Evolutionary conservation across 331 rosid genomes (phyloP).

Genomic region (Pyracantha coccinea): DNA sequence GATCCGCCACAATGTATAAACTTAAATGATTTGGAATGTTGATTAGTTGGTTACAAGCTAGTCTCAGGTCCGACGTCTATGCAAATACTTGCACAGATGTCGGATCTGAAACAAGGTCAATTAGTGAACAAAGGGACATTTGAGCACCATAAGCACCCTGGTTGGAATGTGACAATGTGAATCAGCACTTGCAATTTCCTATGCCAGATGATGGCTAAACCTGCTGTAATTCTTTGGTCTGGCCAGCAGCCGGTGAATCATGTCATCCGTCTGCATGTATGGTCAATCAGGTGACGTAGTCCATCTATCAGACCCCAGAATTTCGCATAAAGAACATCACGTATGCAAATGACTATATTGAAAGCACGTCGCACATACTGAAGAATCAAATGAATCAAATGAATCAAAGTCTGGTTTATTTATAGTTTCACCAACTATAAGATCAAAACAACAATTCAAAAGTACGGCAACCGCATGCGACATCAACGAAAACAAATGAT

Average conservation of each 20-base stretch:
- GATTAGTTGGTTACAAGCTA: not conserved
- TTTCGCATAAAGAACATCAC: not conserved
- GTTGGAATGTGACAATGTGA: not conserved
- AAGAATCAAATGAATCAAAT: not conserved
- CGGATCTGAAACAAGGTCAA: not conserved
- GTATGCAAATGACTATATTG: not conserved
- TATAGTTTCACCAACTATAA: not conserved
- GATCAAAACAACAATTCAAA: not conserved
- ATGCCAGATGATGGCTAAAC: not conserved
- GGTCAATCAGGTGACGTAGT: rapidly evolving
- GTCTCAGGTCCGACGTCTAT: not conserved
- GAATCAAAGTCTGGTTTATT: not conserved
- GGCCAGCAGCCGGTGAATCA: not conserved
- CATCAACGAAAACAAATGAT: not conserved
- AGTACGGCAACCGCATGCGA: not conserved
- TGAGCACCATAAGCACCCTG: not conserved
- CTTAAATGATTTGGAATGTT: not conserved
- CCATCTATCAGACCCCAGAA: no score
- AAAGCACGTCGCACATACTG: not conserved
- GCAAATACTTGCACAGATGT: no score
- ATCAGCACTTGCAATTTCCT: not conserved
- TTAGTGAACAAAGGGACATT: not conserved
- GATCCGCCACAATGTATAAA: no score
- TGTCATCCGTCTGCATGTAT: not conserved
- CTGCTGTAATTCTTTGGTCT: not conserved